Base-by-base conservation (phyloP, 2,329 filamentous ascomycete genomes). In the Fusarium succisae region DNA sequence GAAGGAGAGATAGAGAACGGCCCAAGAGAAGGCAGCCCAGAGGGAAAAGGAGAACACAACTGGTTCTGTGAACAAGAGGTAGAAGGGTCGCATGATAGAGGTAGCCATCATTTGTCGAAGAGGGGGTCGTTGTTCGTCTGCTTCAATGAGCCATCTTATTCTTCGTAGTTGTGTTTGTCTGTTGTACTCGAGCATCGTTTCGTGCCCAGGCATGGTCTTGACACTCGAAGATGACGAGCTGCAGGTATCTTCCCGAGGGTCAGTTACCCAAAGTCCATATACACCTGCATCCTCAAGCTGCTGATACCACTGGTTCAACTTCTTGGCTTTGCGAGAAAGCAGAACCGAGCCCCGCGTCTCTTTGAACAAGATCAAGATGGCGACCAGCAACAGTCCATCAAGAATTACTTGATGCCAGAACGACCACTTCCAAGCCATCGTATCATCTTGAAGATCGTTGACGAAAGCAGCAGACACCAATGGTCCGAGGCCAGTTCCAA, bases 1-100 rank as follows among this genome's bases (percentile, higher is more conserved):
- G 76, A 98, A 96, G 18, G 93, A 94, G 24, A 98, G 85, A 81
- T 98, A 98, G 0, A 98, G 88, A 0, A 97, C 89, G 1, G 93
- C 94, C 95, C 95, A 98, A 26, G 92, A 92, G 81, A 98, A 98
- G 1, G 94, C 88, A 2, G 95, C 92, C 95, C 95, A 98, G 1
- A 97, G 86, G 1, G 92, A 94, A 84, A 98, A 98, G 84, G 90
- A 94, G 82, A 95, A 94, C 20, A 95, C 92, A 15, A 94, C 91
- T 0, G 93, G 91, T 75, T 95, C 93, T 0, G 93, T 95, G 73
- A 92, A 84, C 22, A 95, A 89, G 3, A 95, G 87, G 77, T 91
- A 90, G 80, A 98, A 97, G 0, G 95, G 95, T 0, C 95, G 89
- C 72, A 90, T 91, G 12, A 96, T 82, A 0, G 94, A 96, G 18